Evolutionary conservation across 1,284 basidiomycete genomes (phyloP).

Genomic region (Moesziomyces aphidis): DNA sequence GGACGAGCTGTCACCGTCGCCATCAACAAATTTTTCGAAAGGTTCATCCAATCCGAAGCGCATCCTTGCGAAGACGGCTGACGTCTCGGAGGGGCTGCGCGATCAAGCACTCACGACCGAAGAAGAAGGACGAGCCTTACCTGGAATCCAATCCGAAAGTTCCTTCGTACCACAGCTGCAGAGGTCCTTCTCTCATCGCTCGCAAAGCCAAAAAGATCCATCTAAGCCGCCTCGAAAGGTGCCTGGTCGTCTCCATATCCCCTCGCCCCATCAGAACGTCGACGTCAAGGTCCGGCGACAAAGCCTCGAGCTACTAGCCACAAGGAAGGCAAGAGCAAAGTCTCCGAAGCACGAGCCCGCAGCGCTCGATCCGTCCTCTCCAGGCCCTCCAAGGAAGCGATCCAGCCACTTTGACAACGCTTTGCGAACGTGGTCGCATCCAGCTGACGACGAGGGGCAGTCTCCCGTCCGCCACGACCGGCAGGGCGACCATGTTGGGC

Average conservation of each 20-base stretch:
- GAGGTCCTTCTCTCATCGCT: conserved; percentile 21
- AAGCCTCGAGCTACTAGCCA: conserved; percentile 7
- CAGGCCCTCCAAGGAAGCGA: not conserved
- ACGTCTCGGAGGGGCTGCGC: too few relatives aligned
- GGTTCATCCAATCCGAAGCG: too few relatives aligned
- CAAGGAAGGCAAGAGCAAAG: not conserved
- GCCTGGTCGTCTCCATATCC: conserved; percentile 30
- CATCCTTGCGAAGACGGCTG: too few relatives aligned
- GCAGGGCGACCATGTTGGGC: not conserved
- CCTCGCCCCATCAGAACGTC: not conserved
- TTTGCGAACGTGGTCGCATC: conserved; percentile 3
- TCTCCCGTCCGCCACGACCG: not conserved
- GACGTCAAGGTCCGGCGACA: not conserved
- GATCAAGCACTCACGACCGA: too few relatives aligned
- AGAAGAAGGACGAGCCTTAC: too few relatives aligned
- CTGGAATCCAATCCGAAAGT: not conserved
- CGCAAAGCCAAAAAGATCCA: not conserved
- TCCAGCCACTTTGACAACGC: not conserved
- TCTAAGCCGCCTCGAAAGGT: conserved; percentile 3
- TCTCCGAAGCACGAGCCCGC: not conserved
- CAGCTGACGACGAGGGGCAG: not conserved
- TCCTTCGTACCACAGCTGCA: not conserved
- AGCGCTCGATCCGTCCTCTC: not conserved
- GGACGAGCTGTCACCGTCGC: too few relatives aligned
- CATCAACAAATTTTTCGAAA: too few relatives aligned